Evolutionary conservation across 495 filamentous ascomycete species (phyloP).

Genomic region (Annulohypoxylon nitens): DNA sequence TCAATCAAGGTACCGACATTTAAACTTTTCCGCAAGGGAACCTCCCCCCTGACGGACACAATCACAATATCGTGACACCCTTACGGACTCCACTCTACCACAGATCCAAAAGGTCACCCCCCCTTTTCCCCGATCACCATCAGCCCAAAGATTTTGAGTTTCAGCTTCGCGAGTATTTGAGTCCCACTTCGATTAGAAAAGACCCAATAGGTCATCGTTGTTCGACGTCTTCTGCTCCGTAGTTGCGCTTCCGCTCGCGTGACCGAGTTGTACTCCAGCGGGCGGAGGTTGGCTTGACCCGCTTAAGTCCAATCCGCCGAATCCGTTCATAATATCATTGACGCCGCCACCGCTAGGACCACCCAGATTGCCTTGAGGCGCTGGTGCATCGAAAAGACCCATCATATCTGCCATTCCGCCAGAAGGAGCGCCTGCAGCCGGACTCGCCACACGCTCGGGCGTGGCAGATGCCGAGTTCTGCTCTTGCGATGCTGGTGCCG

Average conservation of each 20-base stretch:
- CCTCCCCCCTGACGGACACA: slow-evolving; percentile 7
- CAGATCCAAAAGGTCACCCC: slow-evolving; percentile 36
- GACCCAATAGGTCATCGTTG: slow-evolving; percentile 89
- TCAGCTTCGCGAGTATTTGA: background rate
- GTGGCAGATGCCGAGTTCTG: slow-evolving; percentile 79
- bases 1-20: slow-evolving; percentile 26
- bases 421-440: slow-evolving; percentile 58
- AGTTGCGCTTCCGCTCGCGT: slow-evolving; percentile 50
- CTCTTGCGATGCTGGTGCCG: slow-evolving; percentile 88
- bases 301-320: slow-evolving; percentile 82
- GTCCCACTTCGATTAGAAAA: slow-evolving; percentile 71
- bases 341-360: slow-evolving; percentile 51
- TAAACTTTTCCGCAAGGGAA: slow-evolving; percentile 1
- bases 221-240: slow-evolving; percentile 68
- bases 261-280: slow-evolving; percentile 63
- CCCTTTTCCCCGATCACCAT: background rate
- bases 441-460: slow-evolving; percentile 81
- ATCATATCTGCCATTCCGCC: slow-evolving; percentile 90
- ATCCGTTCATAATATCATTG: slow-evolving; percentile 83
- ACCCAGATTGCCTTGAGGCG: slow-evolving; percentile 51
- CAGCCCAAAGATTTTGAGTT: slow-evolving; percentile 17
- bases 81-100: slow-evolving; percentile 6
- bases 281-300: slow-evolving; percentile 70
- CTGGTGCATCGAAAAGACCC: slow-evolving; percentile 77
- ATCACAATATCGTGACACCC: background rate